Evolutionary conservation across 2,329 filamentous ascomycete genomes (phyloP).

Genomic region (Aspergillus pseudoviridinutans): DNA sequence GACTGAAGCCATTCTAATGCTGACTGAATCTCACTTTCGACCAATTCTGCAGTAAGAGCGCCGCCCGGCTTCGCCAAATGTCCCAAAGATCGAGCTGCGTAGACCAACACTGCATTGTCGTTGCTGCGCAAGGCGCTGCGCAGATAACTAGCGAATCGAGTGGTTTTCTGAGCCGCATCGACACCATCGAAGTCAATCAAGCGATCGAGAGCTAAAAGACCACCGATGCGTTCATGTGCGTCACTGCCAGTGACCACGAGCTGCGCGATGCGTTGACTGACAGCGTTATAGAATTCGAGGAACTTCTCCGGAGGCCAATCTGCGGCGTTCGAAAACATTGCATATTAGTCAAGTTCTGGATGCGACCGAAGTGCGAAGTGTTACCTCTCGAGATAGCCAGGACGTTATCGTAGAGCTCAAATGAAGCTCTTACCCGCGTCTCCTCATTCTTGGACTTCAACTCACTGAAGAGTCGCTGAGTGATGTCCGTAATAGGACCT

Average conservation of each 20-base stretch:
- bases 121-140: constrained; percentile 84
- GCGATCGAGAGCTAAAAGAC: constrained; percentile 84
- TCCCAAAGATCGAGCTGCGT: constrained; percentile 82
- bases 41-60: constrained; percentile 88
- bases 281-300: constrained; percentile 62
- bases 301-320: constrained; percentile 82
- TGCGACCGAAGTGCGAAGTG: background rate
- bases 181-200: constrained; percentile 96
- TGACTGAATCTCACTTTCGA: constrained; percentile 94
- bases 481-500: constrained; percentile 45
- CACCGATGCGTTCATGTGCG: constrained; percentile 82
- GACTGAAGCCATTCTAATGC: constrained; percentile 96
- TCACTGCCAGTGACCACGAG: constrained; percentile 84
- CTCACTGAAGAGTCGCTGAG: constrained; percentile 55
- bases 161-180: constrained; percentile 88
- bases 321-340: constrained; percentile 24
- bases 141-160: constrained; percentile 86
- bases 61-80: constrained; percentile 89
- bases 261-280: constrained; percentile 62
- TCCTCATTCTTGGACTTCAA: constrained; percentile 55
- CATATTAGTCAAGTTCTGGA: constrained; percentile 9
- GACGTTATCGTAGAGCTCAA: constrained; percentile 46
- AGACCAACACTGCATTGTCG: constrained; percentile 85
- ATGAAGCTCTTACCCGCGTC: constrained; percentile 45
- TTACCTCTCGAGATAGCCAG: constrained; percentile 45